Evolutionary conservation across 139 green algal genomes (phyloP).

Genomic region (Chlorokybus atmophyticus): DNA sequence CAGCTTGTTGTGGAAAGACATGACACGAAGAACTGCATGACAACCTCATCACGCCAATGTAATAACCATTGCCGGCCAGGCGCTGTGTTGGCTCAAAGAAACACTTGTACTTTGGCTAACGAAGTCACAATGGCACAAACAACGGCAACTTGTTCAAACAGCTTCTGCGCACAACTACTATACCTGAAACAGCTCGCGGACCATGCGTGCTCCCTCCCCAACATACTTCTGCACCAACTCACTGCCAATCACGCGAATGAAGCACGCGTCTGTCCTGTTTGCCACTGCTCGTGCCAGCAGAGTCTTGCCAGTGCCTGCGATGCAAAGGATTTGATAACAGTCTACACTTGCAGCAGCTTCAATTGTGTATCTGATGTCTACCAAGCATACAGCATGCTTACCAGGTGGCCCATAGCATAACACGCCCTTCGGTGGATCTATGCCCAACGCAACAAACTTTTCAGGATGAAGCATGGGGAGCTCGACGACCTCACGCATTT

Average conservation of each 20-base stretch:
- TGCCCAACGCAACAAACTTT: conserved; percentile 94
- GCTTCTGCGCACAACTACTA: neutral
- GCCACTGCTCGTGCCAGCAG: conserved; percentile 88
- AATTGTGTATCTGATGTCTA: neutral
- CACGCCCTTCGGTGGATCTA: conserved; percentile 96
- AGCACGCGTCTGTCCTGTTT: conserved; percentile 96
- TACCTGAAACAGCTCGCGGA: conserved; percentile 79
- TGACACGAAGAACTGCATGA: too few species aligned
- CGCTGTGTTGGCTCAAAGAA: too few species aligned
- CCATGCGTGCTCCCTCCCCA: conserved; percentile 92
- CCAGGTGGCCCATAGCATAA: conserved; percentile 87
- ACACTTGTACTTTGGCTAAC: neutral
- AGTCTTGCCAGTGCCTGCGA: conserved; percentile 92
- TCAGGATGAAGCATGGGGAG: conserved; percentile 95
- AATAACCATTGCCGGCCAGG: too few species aligned
- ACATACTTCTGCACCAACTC: conserved; percentile 99
- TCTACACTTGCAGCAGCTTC: conserved; percentile 12
- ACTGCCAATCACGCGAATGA: conserved; percentile 96
- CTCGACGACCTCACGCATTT: conserved; percentile 87
- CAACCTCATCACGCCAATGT: too few species aligned
- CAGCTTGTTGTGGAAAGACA: too few species aligned
- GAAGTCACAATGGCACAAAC: neutral
- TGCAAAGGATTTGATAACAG: too few species aligned
- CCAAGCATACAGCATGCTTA: too few species aligned
- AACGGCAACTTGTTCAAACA: neutral